Evolutionary conservation across 768 basidiomycete species (phyloP).

Genomic region (Xerocomellus intermedius): DNA sequence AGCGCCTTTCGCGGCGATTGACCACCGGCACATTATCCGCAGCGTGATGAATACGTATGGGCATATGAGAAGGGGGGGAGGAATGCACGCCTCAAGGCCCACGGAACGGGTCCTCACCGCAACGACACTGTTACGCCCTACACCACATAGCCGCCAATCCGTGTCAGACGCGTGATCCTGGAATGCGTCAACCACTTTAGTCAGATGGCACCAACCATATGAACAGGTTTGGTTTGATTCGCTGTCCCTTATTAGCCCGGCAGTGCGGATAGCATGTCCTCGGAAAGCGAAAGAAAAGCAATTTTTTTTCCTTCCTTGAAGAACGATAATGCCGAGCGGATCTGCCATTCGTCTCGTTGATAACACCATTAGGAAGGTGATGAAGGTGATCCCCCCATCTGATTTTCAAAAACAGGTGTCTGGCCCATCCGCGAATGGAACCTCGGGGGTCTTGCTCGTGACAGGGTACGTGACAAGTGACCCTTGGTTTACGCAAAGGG

Average conservation of each 20-base stretch:
- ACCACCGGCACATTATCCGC: not conserved
- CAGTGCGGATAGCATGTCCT: slow-evolving; percentile 9
- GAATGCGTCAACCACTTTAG: slow-evolving; percentile 13
- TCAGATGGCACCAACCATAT: slow-evolving; percentile 5
- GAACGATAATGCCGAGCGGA: slow-evolving; percentile 4
- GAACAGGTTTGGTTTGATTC: not conserved
- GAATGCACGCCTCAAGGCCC: slow-evolving; percentile 8
- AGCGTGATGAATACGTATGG: slow-evolving; percentile 2
- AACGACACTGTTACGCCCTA: slow-evolving; percentile 14
- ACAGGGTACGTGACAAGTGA: slow-evolving; percentile 14
- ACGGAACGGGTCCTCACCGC: slow-evolving; percentile 2
- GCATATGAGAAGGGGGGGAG: not conserved
- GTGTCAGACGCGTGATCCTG: slow-evolving; percentile 11
- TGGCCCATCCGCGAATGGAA: slow-evolving; percentile 12
- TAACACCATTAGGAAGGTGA: slow-evolving; percentile 23
- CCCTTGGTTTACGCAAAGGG: slow-evolving; percentile 10
- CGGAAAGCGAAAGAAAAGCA: slow-evolving; percentile 14
- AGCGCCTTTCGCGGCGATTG: not conserved
- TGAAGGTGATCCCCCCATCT: slow-evolving; percentile 10
- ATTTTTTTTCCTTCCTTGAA: not conserved
- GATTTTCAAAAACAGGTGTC: slow-evolving; percentile 16
- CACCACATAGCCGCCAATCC: slow-evolving; percentile 5
- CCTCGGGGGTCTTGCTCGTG: slow-evolving; percentile 7
- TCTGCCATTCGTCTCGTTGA: slow-evolving; percentile 13
- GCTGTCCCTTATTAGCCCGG: not conserved